phyloP scores from a whole-genome alignment of 306 rosid genomes.

The Malus asiatica region DNA sequence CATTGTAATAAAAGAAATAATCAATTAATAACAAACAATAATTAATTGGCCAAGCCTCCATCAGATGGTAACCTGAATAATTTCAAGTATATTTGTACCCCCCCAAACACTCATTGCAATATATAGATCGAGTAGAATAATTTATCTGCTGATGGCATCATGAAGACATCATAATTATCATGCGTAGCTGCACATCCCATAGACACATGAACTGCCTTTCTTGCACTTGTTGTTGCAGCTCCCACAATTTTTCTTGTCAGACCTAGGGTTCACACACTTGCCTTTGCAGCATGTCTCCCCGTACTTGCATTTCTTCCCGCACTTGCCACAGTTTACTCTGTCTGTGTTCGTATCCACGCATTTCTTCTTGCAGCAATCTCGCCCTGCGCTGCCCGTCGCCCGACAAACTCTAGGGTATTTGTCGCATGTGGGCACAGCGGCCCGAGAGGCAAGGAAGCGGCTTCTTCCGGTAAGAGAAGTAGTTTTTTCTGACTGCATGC shows the following conservation, averaged over 20 bases:
- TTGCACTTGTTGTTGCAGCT: slow-evolving; percentile 50
- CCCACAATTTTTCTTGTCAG: slow-evolving; percentile 44
- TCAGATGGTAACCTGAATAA: not conserved
- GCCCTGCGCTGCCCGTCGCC: slow-evolving; percentile 31
- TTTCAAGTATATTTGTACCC: slow-evolving; percentile 4
- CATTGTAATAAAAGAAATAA: not conserved
- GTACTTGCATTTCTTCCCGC: slow-evolving; percentile 53
- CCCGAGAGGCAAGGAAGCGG: slow-evolving; percentile 23
- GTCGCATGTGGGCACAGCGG: slow-evolving; percentile 29
- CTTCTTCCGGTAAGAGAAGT: slow-evolving; percentile 24
- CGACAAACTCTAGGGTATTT: slow-evolving; percentile 38
- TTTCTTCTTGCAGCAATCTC: slow-evolving; percentile 42
- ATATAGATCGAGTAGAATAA: not conserved
- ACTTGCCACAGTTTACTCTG: slow-evolving; percentile 43
- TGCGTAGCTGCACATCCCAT: slow-evolving; percentile 64
- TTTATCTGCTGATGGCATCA: not conserved
- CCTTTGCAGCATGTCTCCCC: slow-evolving; percentile 46
- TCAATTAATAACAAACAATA: not conserved
- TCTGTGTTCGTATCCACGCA: slow-evolving; percentile 39
- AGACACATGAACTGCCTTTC: slow-evolving; percentile 26
- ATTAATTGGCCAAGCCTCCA: not conserved
- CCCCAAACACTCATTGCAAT: not conserved
- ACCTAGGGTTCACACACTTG: slow-evolving; percentile 36
- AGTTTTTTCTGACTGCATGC: not conserved
- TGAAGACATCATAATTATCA: not conserved